These are phyloP conservation scores for Nannochloris sp. DNA, from an alignment of 139 green algal species.

Conservation along the genomic window DNA sequence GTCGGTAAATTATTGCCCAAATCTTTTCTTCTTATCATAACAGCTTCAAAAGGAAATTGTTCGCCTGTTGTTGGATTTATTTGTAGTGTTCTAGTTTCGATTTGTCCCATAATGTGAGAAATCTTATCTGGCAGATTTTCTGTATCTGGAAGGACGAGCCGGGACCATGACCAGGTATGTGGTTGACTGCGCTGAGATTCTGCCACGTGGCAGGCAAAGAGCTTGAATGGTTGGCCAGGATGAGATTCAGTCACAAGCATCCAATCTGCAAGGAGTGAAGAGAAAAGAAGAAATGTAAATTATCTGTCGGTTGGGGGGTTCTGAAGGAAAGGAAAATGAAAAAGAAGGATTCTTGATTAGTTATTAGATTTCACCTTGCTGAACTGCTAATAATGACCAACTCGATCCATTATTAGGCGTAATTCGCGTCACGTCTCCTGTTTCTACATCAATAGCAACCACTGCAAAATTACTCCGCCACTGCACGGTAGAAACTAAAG, in stretches of 20 bases:
- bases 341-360: background rate
- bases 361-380: background rate
- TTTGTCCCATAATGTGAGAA: slow-evolving; percentile 14
- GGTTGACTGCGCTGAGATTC: background rate
- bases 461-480: slow-evolving; percentile 59
- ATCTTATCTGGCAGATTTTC: slow-evolving; percentile 13
- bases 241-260: slow-evolving; percentile 22
- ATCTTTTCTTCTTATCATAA: slow-evolving; percentile 24
- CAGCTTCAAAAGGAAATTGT: slow-evolving; percentile 29
- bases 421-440: slow-evolving; percentile 20
- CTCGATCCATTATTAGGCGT: slow-evolving; percentile 23
- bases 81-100: background rate
- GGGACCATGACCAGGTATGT: slow-evolving; percentile 14
- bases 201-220: slow-evolving; percentile 29
- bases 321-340: no score
- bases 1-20: slow-evolving; percentile 35
- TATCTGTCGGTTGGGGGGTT: background rate
- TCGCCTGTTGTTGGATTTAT: slow-evolving; percentile 5
- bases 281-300: background rate
- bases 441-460: slow-evolving; percentile 44
- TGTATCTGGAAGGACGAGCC: slow-evolving; percentile 22
- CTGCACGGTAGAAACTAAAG: slow-evolving; percentile 59
- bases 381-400: slow-evolving; percentile 29
- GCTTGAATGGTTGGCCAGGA: slow-evolving; percentile 16
- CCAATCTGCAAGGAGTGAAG: slow-evolving; percentile 3